Base-by-base conservation (phyloP, 371 early-diverging fungal species). In the Syncephalastrum sp. region DNA sequence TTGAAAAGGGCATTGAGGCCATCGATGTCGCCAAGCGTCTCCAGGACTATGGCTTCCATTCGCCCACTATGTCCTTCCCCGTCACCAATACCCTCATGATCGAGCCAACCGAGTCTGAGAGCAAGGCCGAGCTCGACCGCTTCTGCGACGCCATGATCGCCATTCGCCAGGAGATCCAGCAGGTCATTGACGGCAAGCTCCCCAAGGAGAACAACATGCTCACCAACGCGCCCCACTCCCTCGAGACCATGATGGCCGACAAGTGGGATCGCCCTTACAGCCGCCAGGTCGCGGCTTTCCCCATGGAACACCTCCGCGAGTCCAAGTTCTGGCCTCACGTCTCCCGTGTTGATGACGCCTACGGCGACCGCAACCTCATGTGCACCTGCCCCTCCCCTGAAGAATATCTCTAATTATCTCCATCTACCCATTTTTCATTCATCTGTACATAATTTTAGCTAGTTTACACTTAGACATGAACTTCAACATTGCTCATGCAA, bases 41-140 rank as follows among this genome's bases (percentile, higher is more conserved):
- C 53, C 92, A 95, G 78, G 98, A 98, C 78, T 98, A 96, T 67
- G 94, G 95, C 21, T 97, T 97, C 88, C 98, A 98, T 78, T 85
- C 89, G 33, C 98, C 98, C 41, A 98, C 98, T 66, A 97, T 98
- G 98, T 95, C 96, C 13, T 98, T 96, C 92, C 98, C 98, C 38
- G 97, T 97, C 21, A 82, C 93, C 64, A 94, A 95, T 84, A 96
- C 97, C 13, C 84, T 98, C 50, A 97, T 98, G 97, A 88, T 98
- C 63, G 98, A 98, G 80, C 98, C 98, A n/a, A 98, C 98, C 50
- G 98, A 98, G 72, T 92, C 93, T 53, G 98, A 98, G 75, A 79
- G 86, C 71, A 87, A 88, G 70, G 86, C 79, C 60, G 98, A 97
- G 72, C 75, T 98, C 33, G 97, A 98, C 75, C 87, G 94, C 42